Base-by-base conservation (phyloP, 768 basidiomycete species). In the Cubamyces sp. region DNA sequence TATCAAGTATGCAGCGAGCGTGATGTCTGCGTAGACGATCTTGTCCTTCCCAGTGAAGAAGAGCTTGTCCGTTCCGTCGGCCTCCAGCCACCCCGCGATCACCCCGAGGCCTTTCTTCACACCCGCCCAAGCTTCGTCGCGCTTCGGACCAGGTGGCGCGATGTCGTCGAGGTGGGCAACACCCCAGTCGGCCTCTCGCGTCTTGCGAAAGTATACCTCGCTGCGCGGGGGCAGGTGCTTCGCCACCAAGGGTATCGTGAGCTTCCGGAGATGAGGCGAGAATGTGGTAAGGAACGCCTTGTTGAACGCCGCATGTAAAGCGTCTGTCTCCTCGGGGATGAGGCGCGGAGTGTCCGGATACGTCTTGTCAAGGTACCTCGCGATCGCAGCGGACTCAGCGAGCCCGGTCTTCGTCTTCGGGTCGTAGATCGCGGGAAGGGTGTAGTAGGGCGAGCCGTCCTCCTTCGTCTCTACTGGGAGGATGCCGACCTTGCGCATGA, bases 161-260 rank as follows among this genome's bases (percentile, higher is more conserved):
- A 81, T 54, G 28, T 76, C 78, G 37, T 76, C 73, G 0, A 82
- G 73, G 64, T 70, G 74, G 61, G 64, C 69, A 7, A 34, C 34
- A 11, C 75, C 76, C 40, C 69, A 73, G 1, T 0, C 23, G 18
- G 41, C 65, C 54, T 79, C 78, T 23, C 78, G 70, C 0, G 75
- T 76, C 48, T 28, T 55, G 30, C 76, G 69, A 67, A 81, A 85
- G 64, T 78, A 79, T 7, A 60, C 72, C 62, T 70, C 60, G 58
- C 79, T 81, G 40, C 59, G 64, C 4, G 74, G 70, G 30, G 71
- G 75, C 58, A 84, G 62, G 41, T 73, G 62, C 12, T 68, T 48
- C 15, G 46, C 49, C 1, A 45, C 43, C 23, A 60, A 40, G 21
- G 48, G 51, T 26, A 68, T 8, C 39, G 66, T 48, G 25, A 70